These are phyloP conservation scores for Euryodendron excelsum DNA, from an alignment of 148 eudicot genomes.

Conservation along the genomic window DNA sequence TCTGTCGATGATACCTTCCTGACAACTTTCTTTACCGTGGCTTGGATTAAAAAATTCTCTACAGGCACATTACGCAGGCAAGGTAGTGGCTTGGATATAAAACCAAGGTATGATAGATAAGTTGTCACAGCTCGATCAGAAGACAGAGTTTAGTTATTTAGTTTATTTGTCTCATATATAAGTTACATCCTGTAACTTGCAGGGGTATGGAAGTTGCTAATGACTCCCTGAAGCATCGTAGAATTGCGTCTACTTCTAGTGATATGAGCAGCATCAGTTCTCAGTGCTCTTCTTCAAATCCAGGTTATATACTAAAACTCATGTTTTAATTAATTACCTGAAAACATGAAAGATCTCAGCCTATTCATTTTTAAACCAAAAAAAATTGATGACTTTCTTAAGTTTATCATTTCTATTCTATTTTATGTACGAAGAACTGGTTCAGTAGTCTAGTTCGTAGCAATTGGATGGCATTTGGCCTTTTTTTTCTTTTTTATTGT, in stretches of 20 bases:
- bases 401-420: background rate
- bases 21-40: constrained; percentile 2
- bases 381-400: background rate
- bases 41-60: constrained; percentile 14
- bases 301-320: constrained; percentile 42
- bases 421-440: background rate
- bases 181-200: constrained; percentile 15
- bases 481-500: background rate
- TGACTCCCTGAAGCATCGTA: constrained; percentile 53
- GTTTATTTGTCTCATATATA: background rate
- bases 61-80: constrained; percentile 53
- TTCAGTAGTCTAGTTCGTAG: background rate
- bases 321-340: background rate
- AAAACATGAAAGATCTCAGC: background rate
- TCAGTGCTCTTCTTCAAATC: constrained; percentile 44
- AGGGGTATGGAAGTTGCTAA: constrained; percentile 55
- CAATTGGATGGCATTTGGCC: too few species aligned
- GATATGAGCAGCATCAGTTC: constrained; percentile 60
- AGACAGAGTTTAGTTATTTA: background rate
- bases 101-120: constrained; percentile 46
- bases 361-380: background rate
- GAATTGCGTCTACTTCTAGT: constrained; percentile 57
- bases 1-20: background rate
- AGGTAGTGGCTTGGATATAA: constrained; percentile 44
- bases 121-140: constrained; percentile 8